These are phyloP conservation scores for Clarireedia homoeocarpa DNA, from an alignment of 2,329 filamentous ascomycete genomes.

Conservation along the genomic window DNA sequence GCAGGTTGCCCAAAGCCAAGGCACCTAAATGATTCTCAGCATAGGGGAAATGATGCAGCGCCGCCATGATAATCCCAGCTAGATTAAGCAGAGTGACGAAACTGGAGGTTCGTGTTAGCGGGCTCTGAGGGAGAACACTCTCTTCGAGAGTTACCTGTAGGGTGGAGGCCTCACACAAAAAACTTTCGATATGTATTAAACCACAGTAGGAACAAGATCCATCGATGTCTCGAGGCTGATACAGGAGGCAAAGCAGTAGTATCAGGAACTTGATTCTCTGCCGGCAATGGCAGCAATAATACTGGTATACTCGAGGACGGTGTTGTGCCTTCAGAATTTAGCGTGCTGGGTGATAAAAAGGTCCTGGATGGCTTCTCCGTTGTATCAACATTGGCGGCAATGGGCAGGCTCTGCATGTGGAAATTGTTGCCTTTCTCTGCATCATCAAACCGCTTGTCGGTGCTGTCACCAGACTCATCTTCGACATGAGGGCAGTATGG, in stretches of 20 bases:
- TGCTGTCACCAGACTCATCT: too few relatives aligned
- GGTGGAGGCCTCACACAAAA: slow-evolving; percentile 19
- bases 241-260: slow-evolving; percentile 1
- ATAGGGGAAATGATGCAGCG: slow-evolving; percentile 30
- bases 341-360: too few relatives aligned
- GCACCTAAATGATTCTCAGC: slow-evolving; percentile 33
- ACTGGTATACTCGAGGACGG: slow-evolving; percentile 24
- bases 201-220: slow-evolving; percentile 33
- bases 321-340: slow-evolving; percentile 25
- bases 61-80: slow-evolving; percentile 31
- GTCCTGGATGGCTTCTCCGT: too few relatives aligned
- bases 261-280: slow-evolving; percentile 6
- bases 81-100: slow-evolving; percentile 33
- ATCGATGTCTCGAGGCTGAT: slow-evolving; percentile 20
- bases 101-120: slow-evolving; percentile 9
- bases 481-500: too few relatives aligned
- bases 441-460: too few relatives aligned
- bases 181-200: slow-evolving; percentile 36
- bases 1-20: slow-evolving; percentile 33
- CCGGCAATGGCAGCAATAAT: slow-evolving; percentile 23
- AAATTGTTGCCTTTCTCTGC: too few relatives aligned
- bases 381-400: too few relatives aligned
- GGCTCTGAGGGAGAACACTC: too few relatives aligned
- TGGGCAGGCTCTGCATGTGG: too few relatives aligned
- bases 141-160: too few relatives aligned